These are phyloP conservation scores for Cryoendolithus antarcticus DNA, from an alignment of 2,329 filamentous ascomycete genomes.

Conservation along the genomic window DNA sequence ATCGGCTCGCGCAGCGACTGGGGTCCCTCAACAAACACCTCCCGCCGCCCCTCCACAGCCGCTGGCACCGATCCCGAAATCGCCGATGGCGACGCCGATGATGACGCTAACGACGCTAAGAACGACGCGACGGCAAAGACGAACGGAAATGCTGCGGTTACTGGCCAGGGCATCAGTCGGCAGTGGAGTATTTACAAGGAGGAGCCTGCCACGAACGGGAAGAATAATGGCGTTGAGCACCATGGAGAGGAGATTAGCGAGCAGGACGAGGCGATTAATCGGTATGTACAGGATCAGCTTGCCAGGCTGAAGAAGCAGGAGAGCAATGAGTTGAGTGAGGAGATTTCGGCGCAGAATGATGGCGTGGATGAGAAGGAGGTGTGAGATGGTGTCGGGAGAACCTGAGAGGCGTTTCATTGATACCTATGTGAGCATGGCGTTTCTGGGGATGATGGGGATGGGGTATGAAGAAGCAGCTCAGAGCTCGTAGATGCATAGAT, in stretches of 20 bases:
- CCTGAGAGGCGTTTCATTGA: too few species aligned
- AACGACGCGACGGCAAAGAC: conserved; percentile 8
- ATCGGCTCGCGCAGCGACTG: conserved; percentile 76
- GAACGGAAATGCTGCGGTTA: too few species aligned
- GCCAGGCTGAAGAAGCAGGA: conserved; percentile 54
- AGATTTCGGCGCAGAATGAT: conserved; percentile 40
- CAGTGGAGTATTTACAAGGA: conserved; percentile 40
- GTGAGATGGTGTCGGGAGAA: too few species aligned
- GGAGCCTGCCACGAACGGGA: conserved; percentile 31
- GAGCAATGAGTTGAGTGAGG: conserved; percentile 44
- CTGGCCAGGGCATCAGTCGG: conserved; percentile 15
- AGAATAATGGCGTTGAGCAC: conserved; percentile 1
- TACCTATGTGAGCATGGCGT: too few species aligned
- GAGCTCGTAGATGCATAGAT: too few species aligned
- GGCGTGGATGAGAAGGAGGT: too few species aligned
- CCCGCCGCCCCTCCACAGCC: conserved; percentile 18
- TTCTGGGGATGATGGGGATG: too few species aligned
- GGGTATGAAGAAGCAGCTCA: too few species aligned
- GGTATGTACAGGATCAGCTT: conserved; percentile 73
- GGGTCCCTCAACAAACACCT: conserved; percentile 18
- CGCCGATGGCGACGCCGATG: conserved; percentile 25
- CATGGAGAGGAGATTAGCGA: conserved; percentile 22
- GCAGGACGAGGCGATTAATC: conserved; percentile 53
- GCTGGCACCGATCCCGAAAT: conserved; percentile 17
- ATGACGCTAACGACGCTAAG: conserved; percentile 13